Evolutionary conservation across 208 protist genomes (phyloP).

Genomic region (Wallacemonas sp.): DNA sequence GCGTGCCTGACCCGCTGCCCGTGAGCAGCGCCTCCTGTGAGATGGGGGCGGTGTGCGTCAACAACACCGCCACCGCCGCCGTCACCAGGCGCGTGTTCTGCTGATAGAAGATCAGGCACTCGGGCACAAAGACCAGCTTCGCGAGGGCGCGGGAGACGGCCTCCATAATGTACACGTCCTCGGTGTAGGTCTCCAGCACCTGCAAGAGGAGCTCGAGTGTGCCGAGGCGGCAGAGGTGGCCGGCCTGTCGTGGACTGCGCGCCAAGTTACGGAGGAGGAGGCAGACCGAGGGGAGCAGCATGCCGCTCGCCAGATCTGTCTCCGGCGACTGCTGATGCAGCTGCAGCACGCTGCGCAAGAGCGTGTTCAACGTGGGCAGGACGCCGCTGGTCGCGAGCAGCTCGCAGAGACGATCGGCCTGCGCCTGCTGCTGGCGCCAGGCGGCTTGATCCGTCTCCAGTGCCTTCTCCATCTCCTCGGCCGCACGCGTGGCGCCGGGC

Average conservation of each 20-base stretch:
- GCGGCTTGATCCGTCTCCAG: not conserved
- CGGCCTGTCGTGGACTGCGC: not conserved
- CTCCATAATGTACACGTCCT: conserved; percentile 45
- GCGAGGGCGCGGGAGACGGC: conserved; percentile 61
- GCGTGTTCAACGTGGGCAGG: conserved; percentile 32
- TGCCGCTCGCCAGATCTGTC: not conserved
- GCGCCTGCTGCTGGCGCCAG: conserved; percentile 3
- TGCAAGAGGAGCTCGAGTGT: conserved; percentile 42
- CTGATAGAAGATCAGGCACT: conserved; percentile 40
- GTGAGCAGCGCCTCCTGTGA: conserved; percentile 20
- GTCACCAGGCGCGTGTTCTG: conserved; percentile 28
- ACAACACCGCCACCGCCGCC: conserved; percentile 38
- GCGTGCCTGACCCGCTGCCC: conserved; percentile 24
- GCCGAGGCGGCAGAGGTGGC: conserved; percentile 39
- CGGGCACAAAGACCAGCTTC: conserved; percentile 66
- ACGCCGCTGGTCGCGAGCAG: conserved; percentile 43
- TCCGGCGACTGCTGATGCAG: not conserved
- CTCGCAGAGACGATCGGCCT: conserved; percentile 22
- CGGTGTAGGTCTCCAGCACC: conserved; percentile 36
- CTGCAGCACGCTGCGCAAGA: conserved; percentile 24
- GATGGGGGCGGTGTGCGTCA: conserved; percentile 14
- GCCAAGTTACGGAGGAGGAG: conserved; percentile 41
- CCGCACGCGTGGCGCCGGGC: not conserved
- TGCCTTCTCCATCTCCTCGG: not conserved
- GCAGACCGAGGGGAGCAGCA: conserved; percentile 35